Conservation (phyloP, 805 yeast species). For the Clavispora asparagi region DNA sequence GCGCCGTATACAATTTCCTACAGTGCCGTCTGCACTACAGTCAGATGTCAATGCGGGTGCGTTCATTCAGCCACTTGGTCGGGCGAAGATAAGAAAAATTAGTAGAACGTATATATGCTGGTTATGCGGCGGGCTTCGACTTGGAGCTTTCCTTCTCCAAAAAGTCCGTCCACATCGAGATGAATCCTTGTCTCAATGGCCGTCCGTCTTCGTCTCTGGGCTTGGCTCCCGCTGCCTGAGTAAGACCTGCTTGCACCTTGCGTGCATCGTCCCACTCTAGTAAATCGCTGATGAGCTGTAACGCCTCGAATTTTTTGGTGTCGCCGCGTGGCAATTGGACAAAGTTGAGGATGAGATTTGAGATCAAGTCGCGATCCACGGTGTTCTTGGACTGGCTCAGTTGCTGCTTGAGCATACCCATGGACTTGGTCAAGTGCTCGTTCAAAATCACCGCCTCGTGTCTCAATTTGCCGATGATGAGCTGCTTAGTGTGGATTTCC, state of each 20-base stretch:
- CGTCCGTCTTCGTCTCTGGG: conserved; percentile 15
- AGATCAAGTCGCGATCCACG: conserved; percentile 83
- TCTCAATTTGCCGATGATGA: conserved; percentile 82
- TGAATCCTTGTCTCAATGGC: conserved; percentile 49
- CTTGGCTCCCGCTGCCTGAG: conserved; percentile 23
- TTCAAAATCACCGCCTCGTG: conserved; percentile 92
- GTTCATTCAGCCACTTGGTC: background rate
- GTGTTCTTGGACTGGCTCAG: conserved; percentile 56
- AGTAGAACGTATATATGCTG: background rate
- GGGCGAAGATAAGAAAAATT: background rate
- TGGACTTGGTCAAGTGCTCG: conserved; percentile 92
- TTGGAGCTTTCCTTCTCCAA: conserved; percentile 61
- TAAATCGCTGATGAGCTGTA: conserved; percentile 75
- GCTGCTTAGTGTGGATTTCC: conserved; percentile 55
- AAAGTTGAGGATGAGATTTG: conserved; percentile 81
- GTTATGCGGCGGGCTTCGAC: background rate
- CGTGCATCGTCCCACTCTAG: conserved; percentile 86
- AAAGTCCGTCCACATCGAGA: conserved; percentile 74
- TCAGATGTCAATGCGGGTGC: background rate
- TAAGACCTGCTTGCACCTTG: conserved; percentile 69
- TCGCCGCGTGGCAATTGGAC: conserved; percentile 88
- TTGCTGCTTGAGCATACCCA: conserved; percentile 75
- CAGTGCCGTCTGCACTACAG: background rate
- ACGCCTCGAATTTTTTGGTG: conserved; percentile 88
- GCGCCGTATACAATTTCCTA: background rate